A percentile compares a stretch with the other conserved stretches of the same genome.
Conservation (phyloP, 257 asterid genomes). For the Rauvolfia tetraphylla region DNA sequence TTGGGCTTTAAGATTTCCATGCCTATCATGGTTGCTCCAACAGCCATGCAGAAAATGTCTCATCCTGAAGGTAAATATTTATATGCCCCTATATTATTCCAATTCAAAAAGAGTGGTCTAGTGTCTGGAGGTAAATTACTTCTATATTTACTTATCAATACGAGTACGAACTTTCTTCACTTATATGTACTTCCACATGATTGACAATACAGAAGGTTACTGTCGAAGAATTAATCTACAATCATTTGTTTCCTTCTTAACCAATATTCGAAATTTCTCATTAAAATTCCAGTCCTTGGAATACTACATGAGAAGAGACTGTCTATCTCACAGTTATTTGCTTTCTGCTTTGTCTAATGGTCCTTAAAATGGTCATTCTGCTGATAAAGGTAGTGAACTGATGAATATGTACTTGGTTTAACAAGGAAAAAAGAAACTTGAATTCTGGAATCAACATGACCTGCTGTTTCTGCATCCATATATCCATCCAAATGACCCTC, state of each 20-base stretch:
- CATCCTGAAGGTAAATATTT: constrained; percentile 64
- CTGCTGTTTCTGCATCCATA: neutral
- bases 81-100: neutral
- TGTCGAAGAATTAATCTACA: neutral
- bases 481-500: neutral
- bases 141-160: neutral
- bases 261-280: neutral
- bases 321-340: neutral
- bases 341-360: neutral
- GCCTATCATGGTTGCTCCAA: constrained; percentile 96
- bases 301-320: neutral
- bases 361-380: neutral
- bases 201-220: neutral
- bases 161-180: neutral
- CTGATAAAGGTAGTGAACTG: neutral
- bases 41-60: constrained; percentile 94
- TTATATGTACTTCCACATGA: neutral
- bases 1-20: constrained; percentile 69
- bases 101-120: neutral
- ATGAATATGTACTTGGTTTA: neutral
- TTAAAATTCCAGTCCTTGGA: neutral
- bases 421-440: neutral
- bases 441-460: neutral
- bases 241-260: neutral
- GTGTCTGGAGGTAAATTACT: neutral